These are phyloP conservation scores for Pouteria campechiana DNA, from an alignment of 179 eudicot genomes.

Conservation along the genomic window DNA sequence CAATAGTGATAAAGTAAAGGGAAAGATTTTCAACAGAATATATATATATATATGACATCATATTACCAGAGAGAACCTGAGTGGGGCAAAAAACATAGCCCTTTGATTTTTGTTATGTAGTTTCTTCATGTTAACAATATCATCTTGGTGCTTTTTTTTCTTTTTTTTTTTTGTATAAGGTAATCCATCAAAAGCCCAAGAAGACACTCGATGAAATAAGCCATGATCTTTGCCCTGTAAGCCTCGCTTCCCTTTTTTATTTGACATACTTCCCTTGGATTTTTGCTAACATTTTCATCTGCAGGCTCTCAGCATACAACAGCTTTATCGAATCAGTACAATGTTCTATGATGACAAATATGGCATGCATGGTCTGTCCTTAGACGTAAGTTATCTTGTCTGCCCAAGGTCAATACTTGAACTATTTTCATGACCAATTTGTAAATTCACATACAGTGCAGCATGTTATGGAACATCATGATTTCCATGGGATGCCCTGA, in stretches of 20 bases:
- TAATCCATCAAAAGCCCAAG: conserved; percentile 87
- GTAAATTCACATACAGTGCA: too few species aligned
- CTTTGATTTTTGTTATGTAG: too few species aligned
- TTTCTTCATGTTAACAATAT: too few species aligned
- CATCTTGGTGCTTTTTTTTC: neutral
- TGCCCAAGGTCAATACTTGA: too few species aligned
- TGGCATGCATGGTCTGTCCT: conserved; percentile 84
- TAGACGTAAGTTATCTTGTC: conserved; percentile 90
- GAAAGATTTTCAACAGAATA: too few species aligned
- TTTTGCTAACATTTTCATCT: conserved; percentile 3
- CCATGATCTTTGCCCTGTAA: conserved; percentile 76
- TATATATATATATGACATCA: too few species aligned
- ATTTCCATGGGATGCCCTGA: conserved; percentile 6
- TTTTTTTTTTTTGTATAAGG: conserved; percentile 21
- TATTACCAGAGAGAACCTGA: too few species aligned
- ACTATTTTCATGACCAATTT: too few species aligned
- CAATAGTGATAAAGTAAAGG: too few species aligned
- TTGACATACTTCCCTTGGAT: neutral
- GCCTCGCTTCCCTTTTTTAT: conserved; percentile 12
- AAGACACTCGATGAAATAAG: conserved; percentile 83
- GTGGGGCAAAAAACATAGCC: too few species aligned
- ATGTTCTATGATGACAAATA: conserved; percentile 99
- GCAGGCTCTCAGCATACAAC: conserved; percentile 88
- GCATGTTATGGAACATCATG: too few species aligned
- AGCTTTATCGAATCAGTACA: conserved; percentile 84